Base-by-base conservation (phyloP, 352 stramenopile species). In the Pythium utonaiense region DNA sequence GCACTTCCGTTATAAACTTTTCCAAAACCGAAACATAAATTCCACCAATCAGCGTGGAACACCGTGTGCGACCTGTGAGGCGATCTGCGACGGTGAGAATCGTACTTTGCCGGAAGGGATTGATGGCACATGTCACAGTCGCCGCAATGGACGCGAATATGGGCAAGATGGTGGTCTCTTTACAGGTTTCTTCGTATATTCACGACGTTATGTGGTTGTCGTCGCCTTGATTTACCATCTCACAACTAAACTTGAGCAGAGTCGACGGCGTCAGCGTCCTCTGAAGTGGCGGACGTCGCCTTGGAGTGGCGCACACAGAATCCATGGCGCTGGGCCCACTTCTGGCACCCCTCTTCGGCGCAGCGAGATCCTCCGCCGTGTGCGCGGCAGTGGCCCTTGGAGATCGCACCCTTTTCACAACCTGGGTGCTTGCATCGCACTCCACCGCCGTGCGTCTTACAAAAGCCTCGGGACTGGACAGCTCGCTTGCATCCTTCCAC, bases 401-500 rank as follows among this genome's bases (percentile, higher is more conserved):
- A 93, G 55, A 95, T 92, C 36, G 86, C 86, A 2, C 86, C 88
- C 62, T 95, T 95, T 31, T 77, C 80, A 57, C 87, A 96, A 12
- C 81, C 81, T 4, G 70, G 70, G 14, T 78, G 66, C 64, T 92
- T 82, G 67, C 87, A 96, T n/a, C 82, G 83, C 24, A 92, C 83
- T 27, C 87, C 87, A 12, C 87, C 87, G 8, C 87, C 87, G 60
- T 96, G 87, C 3, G 83, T 93, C 67, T 93, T 94, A 69, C 87
- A 96, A 42, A 80, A 90, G 10, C 87, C 87, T 13, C 87, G 83
- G 36, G 83, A 91, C 67, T 95, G 85, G 48, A 93, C 86, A 6
- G 79, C 80, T 42, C 84, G 82, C 22, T 80, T 64, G 34, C 86
- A 95, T 0, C 75, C 79, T 21, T 89, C 77, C 2, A 91, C 60